Evolutionary conservation across 495 filamentous ascomycete species (phyloP), one percentile per base, ranked within the genome.

Genomic region (Podospora australis): DNA sequence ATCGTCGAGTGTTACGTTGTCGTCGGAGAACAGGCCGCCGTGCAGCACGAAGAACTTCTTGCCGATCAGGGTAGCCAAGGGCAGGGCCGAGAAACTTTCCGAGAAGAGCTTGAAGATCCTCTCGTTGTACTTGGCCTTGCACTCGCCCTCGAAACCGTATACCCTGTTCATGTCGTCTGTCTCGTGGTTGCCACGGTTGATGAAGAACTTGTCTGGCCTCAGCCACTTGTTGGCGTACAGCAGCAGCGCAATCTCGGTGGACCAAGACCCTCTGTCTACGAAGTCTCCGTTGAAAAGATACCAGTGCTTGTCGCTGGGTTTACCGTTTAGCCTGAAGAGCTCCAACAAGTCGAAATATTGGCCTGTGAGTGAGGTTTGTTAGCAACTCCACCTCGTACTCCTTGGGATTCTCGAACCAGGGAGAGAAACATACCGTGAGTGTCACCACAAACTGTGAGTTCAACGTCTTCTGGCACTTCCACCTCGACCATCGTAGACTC

Each of bases 221-320:
- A 99, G 67, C 90, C 88, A 95, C 71, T 99, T 99, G 77, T 96
- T 92, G 26, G 91, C 86, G 61, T 95, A 99, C 20, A 99, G 78
- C 22, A 95, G 77, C 20, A 99, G 74, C 9, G 88, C 92, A 56
- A 99, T 90, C 63, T 99, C 92, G 7, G 86, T 91, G 13, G 91
- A 96, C 92, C 92, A 99, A 28, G 87, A 94, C 16, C 92, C 92
- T 64, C 92, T 82, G 63, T 99, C 92, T 20, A 99, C 92, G 55
- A 99, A 99, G 67, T 99, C 92, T 54, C 92, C 92, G 68, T 99
- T 99, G 78, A 99, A 99, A 40, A 99, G 81, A 60, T 96, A 99
- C 59, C 80, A 81, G 54, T 97, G 88, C 52, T 83, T 85, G 54
- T 88, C 86, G 13, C 78, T 78, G 0, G 92, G 92, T 49, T 75